Base-by-base conservation (phyloP, 2,329 filamentous ascomycete species). In the Colletotrichum spaethianum region DNA sequence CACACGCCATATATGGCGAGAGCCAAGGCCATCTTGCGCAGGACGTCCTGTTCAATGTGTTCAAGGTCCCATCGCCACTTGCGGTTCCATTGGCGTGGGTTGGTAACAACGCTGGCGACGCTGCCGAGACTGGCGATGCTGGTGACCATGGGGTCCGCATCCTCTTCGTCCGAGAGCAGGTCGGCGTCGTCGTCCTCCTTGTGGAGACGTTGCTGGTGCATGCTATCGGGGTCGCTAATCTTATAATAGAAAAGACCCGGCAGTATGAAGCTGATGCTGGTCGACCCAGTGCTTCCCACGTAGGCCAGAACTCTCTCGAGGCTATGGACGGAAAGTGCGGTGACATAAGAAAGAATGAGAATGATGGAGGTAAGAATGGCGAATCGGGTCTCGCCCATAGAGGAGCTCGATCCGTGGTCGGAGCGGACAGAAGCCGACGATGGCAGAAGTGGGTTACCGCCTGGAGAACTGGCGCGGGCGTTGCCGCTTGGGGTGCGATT, bases 211-310 rank as follows among this genome's bases (percentile, higher is more conserved):
- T 98, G 96, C 77, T 98, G 95, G 74, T 96, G 91, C 36, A 92
- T 89, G 55, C 94, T 96, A 67, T 98, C 93, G 0, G 96, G 96
- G 31, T 94, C 91, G 16, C 94, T 97, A 72, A 99, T 98, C 83
- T 98, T 98, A 85, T 98, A 99, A 83, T 98, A 99, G 82, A 99
- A 99, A 4, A 99, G 84, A 0, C 96, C 96, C 0, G 96, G 96
- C 0, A 99, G 88, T 75, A 99, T 98, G 80, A 99, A 99, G 73
- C 94, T 97, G 77, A 99, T 99, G 73, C 94, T 94, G 0, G 96
- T 99, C 63, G 93, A 96, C 64, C 96, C 96, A 0, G 96, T 99
- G 77, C 93, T 95, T 46, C 96, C 96, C 14, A 99, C 96, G 76
- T 98, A 99, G 0, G 96, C 96, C 0, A 99, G 88, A 0, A 99